A percentile compares a stretch with the other conserved stretches of the same genome.
Conservation (phyloP, 805 yeast genomes). For the Ogataea trehaloabstinens region DNA sequence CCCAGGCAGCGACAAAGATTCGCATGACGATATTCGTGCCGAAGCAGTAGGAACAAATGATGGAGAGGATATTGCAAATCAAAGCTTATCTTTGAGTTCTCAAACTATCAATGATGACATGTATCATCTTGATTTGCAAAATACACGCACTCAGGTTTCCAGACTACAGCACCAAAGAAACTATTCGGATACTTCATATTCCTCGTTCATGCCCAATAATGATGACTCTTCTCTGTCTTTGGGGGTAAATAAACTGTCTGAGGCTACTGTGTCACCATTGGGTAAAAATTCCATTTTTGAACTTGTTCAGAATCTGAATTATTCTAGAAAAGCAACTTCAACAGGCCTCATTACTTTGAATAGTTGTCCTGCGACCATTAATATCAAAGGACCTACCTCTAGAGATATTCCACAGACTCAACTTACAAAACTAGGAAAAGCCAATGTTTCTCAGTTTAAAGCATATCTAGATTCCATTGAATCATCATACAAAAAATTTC, state of each 20-base stretch:
- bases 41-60: neutral
- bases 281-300: slow-evolving; percentile 79
- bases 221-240: slow-evolving; percentile 37
- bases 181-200: slow-evolving; percentile 25
- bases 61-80: neutral
- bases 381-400: slow-evolving; percentile 65
- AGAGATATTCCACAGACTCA: slow-evolving; percentile 83
- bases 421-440: slow-evolving; percentile 50
- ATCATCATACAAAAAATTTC: slow-evolving; percentile 44
- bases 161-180: slow-evolving; percentile 19
- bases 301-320: slow-evolving; percentile 61
- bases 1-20: neutral
- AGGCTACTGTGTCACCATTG: slow-evolving; percentile 47
- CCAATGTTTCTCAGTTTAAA: slow-evolving; percentile 41
- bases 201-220: slow-evolving; percentile 27
- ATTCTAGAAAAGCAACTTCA: slow-evolving; percentile 28
- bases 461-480: slow-evolving; percentile 44
- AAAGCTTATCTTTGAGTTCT: slow-evolving; percentile 8
- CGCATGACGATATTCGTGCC: neutral
- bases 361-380: slow-evolving; percentile 41
- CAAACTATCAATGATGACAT: slow-evolving; percentile 18
- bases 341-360: slow-evolving; percentile 27
- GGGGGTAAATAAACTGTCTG: slow-evolving; percentile 40
- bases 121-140: slow-evolving; percentile 4
- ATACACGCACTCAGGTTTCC: slow-evolving; percentile 3